phyloP scores from a whole-genome alignment of 1,139 yeast species.

The Pneumocystis wakefieldiae region DNA sequence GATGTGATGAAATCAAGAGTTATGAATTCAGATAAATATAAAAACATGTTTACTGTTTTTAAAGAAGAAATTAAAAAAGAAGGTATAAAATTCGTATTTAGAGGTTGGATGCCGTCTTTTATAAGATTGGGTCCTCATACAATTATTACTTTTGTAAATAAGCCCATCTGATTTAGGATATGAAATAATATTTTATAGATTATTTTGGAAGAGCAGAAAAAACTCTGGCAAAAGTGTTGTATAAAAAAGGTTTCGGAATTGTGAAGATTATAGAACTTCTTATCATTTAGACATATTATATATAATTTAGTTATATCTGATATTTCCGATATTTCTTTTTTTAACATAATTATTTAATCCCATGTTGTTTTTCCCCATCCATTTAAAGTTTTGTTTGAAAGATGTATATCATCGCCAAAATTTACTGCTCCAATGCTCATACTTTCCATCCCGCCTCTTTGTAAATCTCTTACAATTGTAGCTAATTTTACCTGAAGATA shows the following conservation, averaged over 20 bases:
- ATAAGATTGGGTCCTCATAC: constrained; percentile 83
- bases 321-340: neutral
- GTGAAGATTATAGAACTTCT: neutral
- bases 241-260: neutral
- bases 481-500: constrained; percentile 85
- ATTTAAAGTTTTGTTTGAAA: neutral
- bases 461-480: constrained; percentile 63
- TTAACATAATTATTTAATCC: neutral
- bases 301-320: neutral
- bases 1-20: constrained; percentile 81
- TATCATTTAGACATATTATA: neutral
- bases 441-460: neutral
- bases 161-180: constrained; percentile 59
- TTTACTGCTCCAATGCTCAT: neutral
- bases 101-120: constrained; percentile 86
- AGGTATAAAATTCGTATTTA: constrained; percentile 16
- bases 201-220: neutral
- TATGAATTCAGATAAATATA: constrained; percentile 42
- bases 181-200: constrained; percentile 35
- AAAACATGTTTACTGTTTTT: constrained; percentile 36
- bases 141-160: constrained; percentile 58
- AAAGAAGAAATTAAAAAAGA: constrained; percentile 45
- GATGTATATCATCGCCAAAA: neutral
- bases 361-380: constrained; percentile 1
- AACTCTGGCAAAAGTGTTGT: neutral